These are phyloP conservation scores for Agaricus blazei DNA, from an alignment of 768 basidiomycete species.

Conservation along the genomic window DNA sequence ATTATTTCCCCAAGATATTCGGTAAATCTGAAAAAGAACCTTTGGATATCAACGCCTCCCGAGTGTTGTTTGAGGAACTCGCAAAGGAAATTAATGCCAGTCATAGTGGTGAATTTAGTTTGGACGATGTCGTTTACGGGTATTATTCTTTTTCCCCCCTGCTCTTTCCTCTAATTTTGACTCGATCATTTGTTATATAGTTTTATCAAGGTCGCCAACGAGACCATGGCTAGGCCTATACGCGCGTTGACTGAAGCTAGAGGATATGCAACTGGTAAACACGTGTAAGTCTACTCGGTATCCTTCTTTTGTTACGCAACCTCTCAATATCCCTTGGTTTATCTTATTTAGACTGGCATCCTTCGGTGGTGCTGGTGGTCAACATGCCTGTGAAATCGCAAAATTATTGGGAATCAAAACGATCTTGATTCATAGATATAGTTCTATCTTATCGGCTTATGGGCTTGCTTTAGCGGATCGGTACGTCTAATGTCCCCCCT, in stretches of 20 bases:
- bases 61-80: constrained; percentile 60
- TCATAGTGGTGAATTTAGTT: constrained; percentile 49
- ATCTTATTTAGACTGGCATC: constrained; percentile 58
- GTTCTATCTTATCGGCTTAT: constrained; percentile 90
- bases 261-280: constrained; percentile 77
- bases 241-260: constrained; percentile 86
- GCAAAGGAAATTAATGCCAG: constrained; percentile 66
- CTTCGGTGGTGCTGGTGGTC: constrained; percentile 89
- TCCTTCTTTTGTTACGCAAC: not conserved
- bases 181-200: constrained; percentile 34
- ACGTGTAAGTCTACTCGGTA: constrained; percentile 37
- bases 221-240: constrained; percentile 94
- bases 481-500: constrained; percentile 20
- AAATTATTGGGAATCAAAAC: constrained; percentile 80
- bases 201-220: constrained; percentile 94
- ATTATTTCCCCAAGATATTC: constrained; percentile 94
- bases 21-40: constrained; percentile 85
- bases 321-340: not conserved
- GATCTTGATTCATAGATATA: constrained; percentile 86
- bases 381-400: constrained; percentile 93
- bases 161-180: not conserved
- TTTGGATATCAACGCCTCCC: constrained; percentile 71
- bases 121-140: constrained; percentile 92
- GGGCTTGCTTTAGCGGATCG: constrained; percentile 88
- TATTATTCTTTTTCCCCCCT: constrained; percentile 18